These are phyloP conservation scores for Calocybe gangraenosa DNA, from an alignment of 768 basidiomycete species.

Conservation along the genomic window DNA sequence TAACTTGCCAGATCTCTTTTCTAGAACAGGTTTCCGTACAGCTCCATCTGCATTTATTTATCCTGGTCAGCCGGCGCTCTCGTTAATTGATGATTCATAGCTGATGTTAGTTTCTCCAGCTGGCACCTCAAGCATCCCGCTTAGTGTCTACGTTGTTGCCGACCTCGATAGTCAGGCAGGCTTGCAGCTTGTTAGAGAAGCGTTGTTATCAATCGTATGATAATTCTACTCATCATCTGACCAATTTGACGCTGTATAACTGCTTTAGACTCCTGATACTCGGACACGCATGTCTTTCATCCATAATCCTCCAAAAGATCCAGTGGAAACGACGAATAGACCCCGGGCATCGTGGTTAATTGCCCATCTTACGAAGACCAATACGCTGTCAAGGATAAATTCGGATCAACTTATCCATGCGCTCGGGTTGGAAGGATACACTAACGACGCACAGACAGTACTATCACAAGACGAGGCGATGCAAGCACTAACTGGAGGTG, in stretches of 20 bases:
- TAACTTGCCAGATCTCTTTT: conserved; percentile 53
- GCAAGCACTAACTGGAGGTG: conserved; percentile 29
- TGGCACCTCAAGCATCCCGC: conserved; percentile 29
- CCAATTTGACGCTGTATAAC: conserved; percentile 2
- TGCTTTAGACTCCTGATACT: conserved; percentile 36
- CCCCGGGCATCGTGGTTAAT: conserved; percentile 41
- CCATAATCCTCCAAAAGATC: conserved; percentile 53
- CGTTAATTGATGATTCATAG: neutral
- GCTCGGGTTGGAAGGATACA: conserved; percentile 25
- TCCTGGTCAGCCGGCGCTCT: conserved; percentile 41
- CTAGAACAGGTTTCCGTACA: conserved; percentile 37
- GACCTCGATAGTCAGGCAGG: conserved; percentile 72
- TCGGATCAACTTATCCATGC: conserved; percentile 35
- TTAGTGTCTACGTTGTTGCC: conserved; percentile 65
- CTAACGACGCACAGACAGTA: conserved; percentile 32
- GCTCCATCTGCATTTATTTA: conserved; percentile 53
- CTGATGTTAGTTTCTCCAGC: conserved; percentile 14
- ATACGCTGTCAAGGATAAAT: conserved; percentile 33
- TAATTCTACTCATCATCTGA: neutral
- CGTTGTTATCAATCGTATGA: conserved; percentile 61
- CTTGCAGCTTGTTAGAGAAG: conserved; percentile 54
- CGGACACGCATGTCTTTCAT: conserved; percentile 69
- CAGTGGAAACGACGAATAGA: conserved; percentile 14
- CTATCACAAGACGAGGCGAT: conserved; percentile 29
- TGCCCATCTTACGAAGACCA: conserved; percentile 42